phyloP scores from a whole-genome alignment of 2,329 filamentous ascomycete species.

The Lithohypha guttulata region DNA sequence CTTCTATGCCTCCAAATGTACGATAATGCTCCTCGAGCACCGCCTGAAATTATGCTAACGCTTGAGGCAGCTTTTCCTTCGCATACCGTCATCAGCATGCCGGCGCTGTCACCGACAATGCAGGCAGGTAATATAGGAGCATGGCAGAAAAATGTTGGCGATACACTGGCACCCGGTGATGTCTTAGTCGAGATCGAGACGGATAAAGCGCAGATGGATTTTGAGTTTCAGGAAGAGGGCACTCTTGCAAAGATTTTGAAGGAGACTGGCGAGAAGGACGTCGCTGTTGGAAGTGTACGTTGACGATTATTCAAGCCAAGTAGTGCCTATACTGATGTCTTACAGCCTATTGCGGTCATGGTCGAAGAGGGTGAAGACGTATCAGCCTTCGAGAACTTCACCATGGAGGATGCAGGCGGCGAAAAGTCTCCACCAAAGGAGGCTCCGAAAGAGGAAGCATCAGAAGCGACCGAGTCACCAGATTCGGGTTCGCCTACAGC shows the following conservation, averaged over 20 bases:
- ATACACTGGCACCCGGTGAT: slow-evolving; percentile 77
- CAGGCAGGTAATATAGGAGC: slow-evolving; percentile 87
- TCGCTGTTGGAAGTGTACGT: slow-evolving; percentile 85
- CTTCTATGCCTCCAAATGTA: slow-evolving; percentile 62
- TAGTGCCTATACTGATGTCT: slow-evolving; percentile 23
- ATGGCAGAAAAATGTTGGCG: slow-evolving; percentile 97
- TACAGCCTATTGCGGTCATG: slow-evolving; percentile 85
- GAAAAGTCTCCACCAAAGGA: slow-evolving; percentile 54
- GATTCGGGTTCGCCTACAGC: slow-evolving; percentile 48
- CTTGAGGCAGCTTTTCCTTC: slow-evolving; percentile 65
- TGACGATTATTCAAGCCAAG: not conserved
- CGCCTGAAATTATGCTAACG: slow-evolving; percentile 14
- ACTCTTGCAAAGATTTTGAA: slow-evolving; percentile 88
- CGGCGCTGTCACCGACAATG: slow-evolving; percentile 96
- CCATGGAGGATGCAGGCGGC: slow-evolving; percentile 80
- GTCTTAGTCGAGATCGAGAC: slow-evolving; percentile 98
- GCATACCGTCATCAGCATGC: slow-evolving; percentile 95
- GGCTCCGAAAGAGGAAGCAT: slow-evolving; percentile 54
- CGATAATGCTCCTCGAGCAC: no score
- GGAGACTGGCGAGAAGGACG: slow-evolving; percentile 85
- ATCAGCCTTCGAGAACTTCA: slow-evolving; percentile 79
- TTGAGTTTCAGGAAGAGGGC: slow-evolving; percentile 98
- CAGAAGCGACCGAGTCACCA: slow-evolving; percentile 51
- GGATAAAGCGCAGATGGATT: slow-evolving; percentile 99
- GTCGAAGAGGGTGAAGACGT: slow-evolving; percentile 86